Conservation (phyloP, 1,139 yeast species). For the Sugiyamaella novakii region DNA sequence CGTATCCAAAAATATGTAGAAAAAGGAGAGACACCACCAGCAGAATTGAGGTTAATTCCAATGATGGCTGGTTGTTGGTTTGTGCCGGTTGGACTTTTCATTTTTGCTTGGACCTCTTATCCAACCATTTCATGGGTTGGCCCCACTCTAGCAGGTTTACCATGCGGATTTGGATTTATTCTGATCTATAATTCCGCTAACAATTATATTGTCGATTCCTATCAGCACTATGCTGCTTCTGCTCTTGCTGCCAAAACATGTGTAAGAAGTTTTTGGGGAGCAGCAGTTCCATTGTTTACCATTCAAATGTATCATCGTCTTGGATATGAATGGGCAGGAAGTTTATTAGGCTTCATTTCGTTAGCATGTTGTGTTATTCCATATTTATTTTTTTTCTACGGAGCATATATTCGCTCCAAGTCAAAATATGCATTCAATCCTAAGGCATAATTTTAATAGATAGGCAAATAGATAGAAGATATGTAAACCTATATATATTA, state of each 20-base stretch:
- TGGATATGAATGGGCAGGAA: constrained; percentile 78
- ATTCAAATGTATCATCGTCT: constrained; percentile 62
- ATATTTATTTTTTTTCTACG: constrained; percentile 62
- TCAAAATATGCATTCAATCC: constrained; percentile 58
- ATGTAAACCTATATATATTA: background rate
- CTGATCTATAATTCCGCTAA: constrained; percentile 51
- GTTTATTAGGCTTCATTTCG: constrained; percentile 69
- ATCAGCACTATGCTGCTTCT: constrained; percentile 69
- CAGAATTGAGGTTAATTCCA: constrained; percentile 85
- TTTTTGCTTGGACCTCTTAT: constrained; percentile 82
- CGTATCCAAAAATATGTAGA: constrained; percentile 53
- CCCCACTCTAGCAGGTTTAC: constrained; percentile 85
- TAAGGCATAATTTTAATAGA: too few species aligned
- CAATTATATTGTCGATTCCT: constrained; percentile 77
- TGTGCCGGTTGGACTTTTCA: constrained; percentile 76
- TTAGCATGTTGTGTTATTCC: constrained; percentile 67
- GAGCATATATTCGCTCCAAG: constrained; percentile 59
- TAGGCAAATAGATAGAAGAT: constrained; percentile 8
- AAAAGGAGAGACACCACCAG: constrained; percentile 58
- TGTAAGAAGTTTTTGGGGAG: constrained; percentile 44
- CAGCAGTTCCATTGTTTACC: constrained; percentile 45
- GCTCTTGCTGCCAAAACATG: constrained; percentile 90
- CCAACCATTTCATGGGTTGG: constrained; percentile 77
- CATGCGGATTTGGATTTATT: constrained; percentile 54
- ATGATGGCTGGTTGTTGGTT: constrained; percentile 68